Evolutionary conservation across 2,329 filamentous ascomycete species (phyloP), one percentile per base, ranked within the genome.

Genomic region (Aspergillus ochraceus): DNA sequence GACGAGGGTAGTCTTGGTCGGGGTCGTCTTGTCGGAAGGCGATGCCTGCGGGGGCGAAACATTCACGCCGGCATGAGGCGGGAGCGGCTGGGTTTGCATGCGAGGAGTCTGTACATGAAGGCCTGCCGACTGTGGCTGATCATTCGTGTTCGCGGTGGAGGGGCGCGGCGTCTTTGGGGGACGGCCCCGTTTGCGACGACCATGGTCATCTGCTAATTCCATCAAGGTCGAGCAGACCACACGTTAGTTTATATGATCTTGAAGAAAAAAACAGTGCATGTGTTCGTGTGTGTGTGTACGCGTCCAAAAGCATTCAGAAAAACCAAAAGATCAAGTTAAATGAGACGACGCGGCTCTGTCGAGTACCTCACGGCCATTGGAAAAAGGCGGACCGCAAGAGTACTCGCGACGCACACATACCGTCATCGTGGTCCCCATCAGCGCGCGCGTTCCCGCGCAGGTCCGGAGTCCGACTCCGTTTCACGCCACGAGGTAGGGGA

Each of bases 391-490:
- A 55, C 57, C 63, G 66, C 65, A 65, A 68, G 67, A 71, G 75
- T 71, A 71, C 60, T 59, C 61, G 49, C 60, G 62, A 66, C 60
- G 68, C 68, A 62, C 70, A 88, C 89, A 80, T 89, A 92, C 90
- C 87, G 83, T 90, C 87, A 80, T 90, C 85, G 81, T 86, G 88
- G 74, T 86, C 82, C 67, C 83, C 82, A 68, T 83, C 84, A 66
- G 79, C 79, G 60, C 78, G 78, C 66, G 80, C 75, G 72, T 87
- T 84, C 75, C 82, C 83, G 78, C 87, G 86, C 68, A 80, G 79
- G 69, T 90, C 86, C 69, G 90, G 89, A 66, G 91, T 93, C 66
- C 90, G 88, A 82, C 86, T 90, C 76, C 91, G 86, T 81, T 96
- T 96, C 70, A 88, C 80, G 68, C 90, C 90, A 75, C 90, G 88